Percentiles rank a stretch among this genome's conserved stretches.
phyloP scores from a whole-genome alignment of 306 rosid genomes.

The Cicer cuneatum region DNA sequence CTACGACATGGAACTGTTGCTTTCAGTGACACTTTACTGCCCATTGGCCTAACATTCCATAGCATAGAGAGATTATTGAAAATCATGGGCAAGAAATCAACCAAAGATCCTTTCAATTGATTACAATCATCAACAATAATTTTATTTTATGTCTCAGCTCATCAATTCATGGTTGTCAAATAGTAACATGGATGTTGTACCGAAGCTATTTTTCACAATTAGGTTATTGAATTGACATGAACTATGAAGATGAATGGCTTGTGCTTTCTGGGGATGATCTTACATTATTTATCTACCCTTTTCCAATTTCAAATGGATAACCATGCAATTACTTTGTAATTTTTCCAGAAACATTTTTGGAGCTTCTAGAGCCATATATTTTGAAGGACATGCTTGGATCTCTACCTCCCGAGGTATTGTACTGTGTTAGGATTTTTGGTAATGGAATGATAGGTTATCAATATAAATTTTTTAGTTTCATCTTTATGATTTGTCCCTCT shows the following conservation, averaged over 20 bases:
- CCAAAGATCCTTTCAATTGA: constrained; percentile 22
- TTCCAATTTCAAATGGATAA: constrained; percentile 33
- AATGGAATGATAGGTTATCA: constrained; percentile 32
- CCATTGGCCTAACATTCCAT: constrained; percentile 6
- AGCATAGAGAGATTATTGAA: background rate
- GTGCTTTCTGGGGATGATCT: constrained; percentile 32
- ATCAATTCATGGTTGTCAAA: constrained; percentile 28
- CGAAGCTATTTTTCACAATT: constrained; percentile 28
- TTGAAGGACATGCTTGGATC: constrained; percentile 98
- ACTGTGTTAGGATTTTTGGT: constrained; percentile 38
- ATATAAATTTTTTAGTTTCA: constrained; percentile 31
- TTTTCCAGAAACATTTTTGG: constrained; percentile 87
- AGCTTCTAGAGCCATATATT: constrained; percentile 95
- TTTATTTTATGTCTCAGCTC: background rate
- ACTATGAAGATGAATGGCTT: constrained; percentile 36
- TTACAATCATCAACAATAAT: constrained; percentile 15
- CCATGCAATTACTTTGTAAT: constrained; percentile 13
- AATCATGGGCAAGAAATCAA: constrained; percentile 28
- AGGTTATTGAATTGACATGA: constrained; percentile 24
- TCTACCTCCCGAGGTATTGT: constrained; percentile 94
- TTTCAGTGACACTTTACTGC: constrained; percentile 16
- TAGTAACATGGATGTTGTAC: constrained; percentile 32
- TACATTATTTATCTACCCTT: constrained; percentile 9
- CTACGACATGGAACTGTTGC: constrained; percentile 7
- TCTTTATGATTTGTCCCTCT: constrained; percentile 14